phyloP scores from a whole-genome alignment of 2,329 filamentous ascomycete species.

The Ophiostoma ips region DNA sequence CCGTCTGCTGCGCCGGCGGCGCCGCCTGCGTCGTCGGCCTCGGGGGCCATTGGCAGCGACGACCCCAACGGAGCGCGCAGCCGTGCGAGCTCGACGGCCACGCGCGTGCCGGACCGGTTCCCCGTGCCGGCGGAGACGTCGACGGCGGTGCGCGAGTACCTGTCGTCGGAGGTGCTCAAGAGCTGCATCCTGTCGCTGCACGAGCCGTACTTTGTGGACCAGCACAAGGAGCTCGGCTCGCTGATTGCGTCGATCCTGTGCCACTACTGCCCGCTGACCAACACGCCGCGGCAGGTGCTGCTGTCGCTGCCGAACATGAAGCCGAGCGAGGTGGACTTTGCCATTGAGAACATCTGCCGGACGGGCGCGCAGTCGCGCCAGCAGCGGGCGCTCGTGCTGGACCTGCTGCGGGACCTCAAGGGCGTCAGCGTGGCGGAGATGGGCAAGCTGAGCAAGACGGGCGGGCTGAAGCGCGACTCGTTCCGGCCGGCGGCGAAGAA shows the following conservation, averaged over 20 bases:
- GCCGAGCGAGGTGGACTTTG: constrained; percentile 49
- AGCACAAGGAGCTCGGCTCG: constrained; percentile 80
- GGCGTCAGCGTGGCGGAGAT: constrained; percentile 89
- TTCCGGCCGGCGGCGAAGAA: constrained; percentile 23
- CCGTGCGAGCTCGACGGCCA: neutral
- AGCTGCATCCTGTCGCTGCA: constrained; percentile 83
- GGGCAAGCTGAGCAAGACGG: constrained; percentile 59
- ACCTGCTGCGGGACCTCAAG: constrained; percentile 72
- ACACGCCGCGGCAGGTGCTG: constrained; percentile 63
- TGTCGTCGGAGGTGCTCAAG: constrained; percentile 76
- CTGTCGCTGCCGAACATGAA: constrained; percentile 66
- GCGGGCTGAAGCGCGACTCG: constrained; percentile 21
- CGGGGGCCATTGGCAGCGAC: too few species aligned
- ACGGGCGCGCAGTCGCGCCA: constrained; percentile 51
- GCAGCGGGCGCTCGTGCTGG: constrained; percentile 68
- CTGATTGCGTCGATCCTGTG: constrained; percentile 77
- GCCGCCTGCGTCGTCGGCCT: neutral
- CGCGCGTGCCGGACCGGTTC: constrained; percentile 18
- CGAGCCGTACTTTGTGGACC: constrained; percentile 91
- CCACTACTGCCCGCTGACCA: constrained; percentile 55
- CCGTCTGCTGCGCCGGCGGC: neutral
- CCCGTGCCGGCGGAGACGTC: constrained; percentile 40
- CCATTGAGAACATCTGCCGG: constrained; percentile 46
- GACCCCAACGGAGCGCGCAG: too few species aligned
- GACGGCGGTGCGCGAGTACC: constrained; percentile 70